Evolutionary conservation across 2,329 filamentous ascomycete species (phyloP), one percentile per base, ranked within the genome.

Genomic region (Aspergillus alliaceus): DNA sequence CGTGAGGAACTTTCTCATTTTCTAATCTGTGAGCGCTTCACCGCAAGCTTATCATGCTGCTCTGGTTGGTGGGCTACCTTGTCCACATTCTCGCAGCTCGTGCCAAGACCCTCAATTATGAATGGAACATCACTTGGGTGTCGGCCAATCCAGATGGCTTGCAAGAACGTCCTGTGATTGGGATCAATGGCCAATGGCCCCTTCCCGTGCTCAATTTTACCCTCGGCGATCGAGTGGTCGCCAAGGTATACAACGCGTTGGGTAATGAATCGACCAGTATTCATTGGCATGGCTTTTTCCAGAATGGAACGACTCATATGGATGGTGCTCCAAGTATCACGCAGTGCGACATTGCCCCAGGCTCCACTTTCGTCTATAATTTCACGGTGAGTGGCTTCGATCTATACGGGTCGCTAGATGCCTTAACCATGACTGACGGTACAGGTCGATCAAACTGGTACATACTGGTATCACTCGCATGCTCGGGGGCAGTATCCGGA

Each of bases 241-340:
- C 92, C 42, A 84, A 90, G 31, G 79, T 91, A 51, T 76, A 84
- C 63, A 93, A 93, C 64, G 79, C 82, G 22, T 84, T 89, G 0
- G 77, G 79, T 12, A 89, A 91, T 62, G 72, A 83, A 63, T 83
- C 81, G 12, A 88, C 87, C 8, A 84, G 82, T 35, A 79, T 93
- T 5, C 90, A 93, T 69, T 93, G 90, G 71, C 90, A 93, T 64
- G 90, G 90, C 15, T 80, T 93, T 60, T 91, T 86, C 67, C 89
- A 91, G 68, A 90, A 90, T 63, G 88, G 88, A 11, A 90, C 88
- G 0, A 90, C 86, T 57, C 81, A 81, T 56, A 90, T 91, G 86
- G 90, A 93, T 66, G 90, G 90, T 0, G 83, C 88, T 1, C 79
- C 85, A 0, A 87, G 84, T 34, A 80, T 90, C 5, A 87, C 84